phyloP scores from a whole-genome alignment of 2,329 filamentous ascomycete species.

The Colletotrichum musicola region DNA sequence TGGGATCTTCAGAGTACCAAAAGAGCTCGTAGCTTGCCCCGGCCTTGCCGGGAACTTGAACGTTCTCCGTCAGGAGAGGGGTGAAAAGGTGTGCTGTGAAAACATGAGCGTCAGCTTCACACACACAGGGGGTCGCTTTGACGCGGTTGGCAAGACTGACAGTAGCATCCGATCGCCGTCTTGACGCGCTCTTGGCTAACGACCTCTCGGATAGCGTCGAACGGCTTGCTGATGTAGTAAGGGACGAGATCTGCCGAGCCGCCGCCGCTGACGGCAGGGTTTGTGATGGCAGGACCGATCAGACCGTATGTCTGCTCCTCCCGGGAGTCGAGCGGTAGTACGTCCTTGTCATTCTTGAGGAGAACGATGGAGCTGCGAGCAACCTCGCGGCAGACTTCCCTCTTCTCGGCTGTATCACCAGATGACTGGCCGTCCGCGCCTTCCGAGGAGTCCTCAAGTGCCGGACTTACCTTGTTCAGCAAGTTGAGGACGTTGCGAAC shows the following conservation, averaged over 20 bases:
- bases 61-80: background rate
- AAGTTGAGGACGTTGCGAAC: slow-evolving; percentile 68
- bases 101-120: background rate
- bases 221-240: slow-evolving; percentile 48
- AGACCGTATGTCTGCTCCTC: slow-evolving; percentile 42
- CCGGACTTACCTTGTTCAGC: slow-evolving; percentile 45
- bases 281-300: slow-evolving; percentile 67
- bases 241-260: slow-evolving; percentile 48
- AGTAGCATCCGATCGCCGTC: background rate
- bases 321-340: slow-evolving; percentile 63
- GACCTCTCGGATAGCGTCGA: slow-evolving; percentile 45
- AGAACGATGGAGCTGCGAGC: slow-evolving; percentile 73
- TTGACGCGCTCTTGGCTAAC: slow-evolving; percentile 4
- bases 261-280: slow-evolving; percentile 46
- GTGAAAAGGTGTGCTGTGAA: slow-evolving; percentile 8
- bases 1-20: too few species aligned
- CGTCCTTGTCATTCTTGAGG: slow-evolving; percentile 71
- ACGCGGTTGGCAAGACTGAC: too few species aligned
- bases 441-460: background rate
- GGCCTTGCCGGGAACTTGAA: background rate
- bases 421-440: too few species aligned
- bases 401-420: slow-evolving; percentile 53
- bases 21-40: too few species aligned
- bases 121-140: background rate
- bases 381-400: slow-evolving; percentile 63